Base-by-base conservation (phyloP, 202 grass and related monocot genomes). In the Sporobolus alterniflorus region DNA sequence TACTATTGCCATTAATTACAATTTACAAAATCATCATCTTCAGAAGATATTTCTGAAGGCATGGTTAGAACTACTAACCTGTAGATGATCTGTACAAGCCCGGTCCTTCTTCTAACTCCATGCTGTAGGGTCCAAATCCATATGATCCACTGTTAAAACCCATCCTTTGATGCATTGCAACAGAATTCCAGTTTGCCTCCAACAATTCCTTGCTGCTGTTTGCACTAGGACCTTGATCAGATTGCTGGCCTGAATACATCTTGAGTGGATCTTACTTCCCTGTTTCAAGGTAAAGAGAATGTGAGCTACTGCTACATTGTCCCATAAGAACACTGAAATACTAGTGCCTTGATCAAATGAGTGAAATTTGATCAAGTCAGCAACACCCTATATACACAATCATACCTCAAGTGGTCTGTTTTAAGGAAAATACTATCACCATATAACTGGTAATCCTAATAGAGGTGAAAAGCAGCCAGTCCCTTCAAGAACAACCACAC, bases 161-260 rank as follows among this genome's bases (percentile, higher is more conserved):
- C 67, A 88, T 86, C 76, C 83, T 87, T 76, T 86, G 84, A 71
- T 90, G 80, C 84, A 92, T 86, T 56, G 89, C 59, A 47, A 82
- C 69, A 85, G 84, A 79, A 59, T 80, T 71, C 90, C 90, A 92
- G 30, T 88, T 85, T 55, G 62, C 88, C 71, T 88, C 84, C 7
- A 76, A 71, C 50, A 85, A 88, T 52, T 90, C 87, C 81, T 80
- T 89, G 36, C 63, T 26, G 62, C 88, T 76, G 41, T 75, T 82
- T 77, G 82, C 63, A 75, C 52, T 56, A 59, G 80, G 80, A 71
- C 36, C 63, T 75, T 87, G 79, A 66, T 87, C 84, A 66, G 89
- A 87, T 84, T 84, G 89, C 64, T 87, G 89, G 24, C 69, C 84
- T 56, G 80, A 87, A 74, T 80, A 87, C 89, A 91, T 91, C 44